phyloP scores from a whole-genome alignment of 805 yeast genomes.

The Ogataea philodendri region DNA sequence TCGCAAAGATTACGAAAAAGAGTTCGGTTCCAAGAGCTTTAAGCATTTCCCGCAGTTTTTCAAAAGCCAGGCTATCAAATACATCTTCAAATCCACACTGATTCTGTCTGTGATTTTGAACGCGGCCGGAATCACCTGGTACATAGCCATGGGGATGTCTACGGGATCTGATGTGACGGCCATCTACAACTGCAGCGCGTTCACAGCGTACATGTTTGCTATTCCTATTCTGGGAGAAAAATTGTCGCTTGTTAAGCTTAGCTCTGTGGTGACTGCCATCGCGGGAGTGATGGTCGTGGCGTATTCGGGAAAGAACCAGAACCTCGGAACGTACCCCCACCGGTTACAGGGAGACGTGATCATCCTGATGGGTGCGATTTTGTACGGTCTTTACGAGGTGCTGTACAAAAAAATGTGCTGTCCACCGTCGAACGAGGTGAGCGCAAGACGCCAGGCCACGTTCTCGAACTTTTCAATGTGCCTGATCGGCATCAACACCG shows the following conservation, averaged over 20 bases:
- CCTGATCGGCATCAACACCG: constrained; percentile 58
- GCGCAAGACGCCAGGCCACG: constrained; percentile 67
- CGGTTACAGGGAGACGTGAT: constrained; percentile 67
- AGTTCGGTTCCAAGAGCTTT: constrained; percentile 32
- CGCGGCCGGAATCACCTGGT: constrained; percentile 82
- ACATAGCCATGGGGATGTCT: constrained; percentile 74
- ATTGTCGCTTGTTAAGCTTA: constrained; percentile 59
- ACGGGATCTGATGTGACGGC: constrained; percentile 88
- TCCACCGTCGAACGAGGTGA: constrained; percentile 62
- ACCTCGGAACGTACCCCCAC: constrained; percentile 45
- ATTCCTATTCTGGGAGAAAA: constrained; percentile 68
- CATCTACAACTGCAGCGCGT: constrained; percentile 85
- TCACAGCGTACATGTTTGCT: constrained; percentile 82
- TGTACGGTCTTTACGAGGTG: constrained; percentile 83
- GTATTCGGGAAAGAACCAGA: constrained; percentile 47
- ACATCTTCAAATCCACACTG: constrained; percentile 44
- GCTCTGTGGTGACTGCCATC: constrained; percentile 70
- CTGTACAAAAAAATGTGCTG: constrained; percentile 73
- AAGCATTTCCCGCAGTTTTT: constrained; percentile 34
- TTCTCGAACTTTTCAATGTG: constrained; percentile 79
- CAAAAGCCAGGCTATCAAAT: constrained; percentile 45
- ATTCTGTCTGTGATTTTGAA: constrained; percentile 58
- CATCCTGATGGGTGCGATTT: constrained; percentile 69
- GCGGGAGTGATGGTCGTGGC: constrained; percentile 78
- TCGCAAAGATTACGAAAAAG: constrained; percentile 32